Percentiles rank a stretch among this genome's conserved stretches.
Conservation (phyloP, 2,329 filamentous ascomycete genomes). For the Botryosphaeria dothidea region DNA sequence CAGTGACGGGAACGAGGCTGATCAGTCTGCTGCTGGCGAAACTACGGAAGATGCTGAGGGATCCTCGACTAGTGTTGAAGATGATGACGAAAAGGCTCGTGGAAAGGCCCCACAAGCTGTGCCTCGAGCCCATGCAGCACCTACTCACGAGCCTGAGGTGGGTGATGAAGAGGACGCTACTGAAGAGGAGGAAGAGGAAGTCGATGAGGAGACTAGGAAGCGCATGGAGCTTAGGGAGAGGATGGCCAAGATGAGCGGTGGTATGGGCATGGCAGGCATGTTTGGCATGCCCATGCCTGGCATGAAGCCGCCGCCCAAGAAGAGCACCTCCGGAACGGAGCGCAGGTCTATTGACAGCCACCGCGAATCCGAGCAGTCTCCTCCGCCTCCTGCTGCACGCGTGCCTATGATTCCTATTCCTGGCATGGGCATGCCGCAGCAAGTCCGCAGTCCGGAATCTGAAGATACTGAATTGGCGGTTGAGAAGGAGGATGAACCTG, state of each 20-base stretch:
- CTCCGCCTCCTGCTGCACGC: slow-evolving; percentile 37
- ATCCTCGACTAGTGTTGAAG: slow-evolving; percentile 70
- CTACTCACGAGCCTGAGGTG: slow-evolving; percentile 45
- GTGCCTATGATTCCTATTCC: slow-evolving; percentile 65
- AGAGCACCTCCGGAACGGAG: slow-evolving; percentile 42
- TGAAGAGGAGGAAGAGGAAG: slow-evolving; percentile 73
- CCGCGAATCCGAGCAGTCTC: slow-evolving; percentile 20
- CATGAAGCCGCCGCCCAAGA: slow-evolving; percentile 40
- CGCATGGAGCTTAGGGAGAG: slow-evolving; percentile 87
- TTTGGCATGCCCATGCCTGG: slow-evolving; percentile 70
- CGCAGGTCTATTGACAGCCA: slow-evolving; percentile 37
- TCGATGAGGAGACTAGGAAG: slow-evolving; percentile 83
- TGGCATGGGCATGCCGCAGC: slow-evolving; percentile 64
- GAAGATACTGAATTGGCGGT: slow-evolving; percentile 45
- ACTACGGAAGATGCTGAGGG: slow-evolving; percentile 63
- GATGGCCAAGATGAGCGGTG: slow-evolving; percentile 98
- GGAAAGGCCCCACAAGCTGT: background rate
- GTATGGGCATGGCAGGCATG: slow-evolving; percentile 96
- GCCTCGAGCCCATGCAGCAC: slow-evolving; percentile 38
- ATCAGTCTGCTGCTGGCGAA: slow-evolving; percentile 64
- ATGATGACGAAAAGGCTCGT: slow-evolving; percentile 62
- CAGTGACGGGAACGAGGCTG: slow-evolving; percentile 66
- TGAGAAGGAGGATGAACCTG: slow-evolving; percentile 53
- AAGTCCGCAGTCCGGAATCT: slow-evolving; percentile 48
- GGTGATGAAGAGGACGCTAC: slow-evolving; percentile 53